Evolutionary conservation across 140 eudicot genomes (phyloP).

Genomic region (Stevia rebaudiana): DNA sequence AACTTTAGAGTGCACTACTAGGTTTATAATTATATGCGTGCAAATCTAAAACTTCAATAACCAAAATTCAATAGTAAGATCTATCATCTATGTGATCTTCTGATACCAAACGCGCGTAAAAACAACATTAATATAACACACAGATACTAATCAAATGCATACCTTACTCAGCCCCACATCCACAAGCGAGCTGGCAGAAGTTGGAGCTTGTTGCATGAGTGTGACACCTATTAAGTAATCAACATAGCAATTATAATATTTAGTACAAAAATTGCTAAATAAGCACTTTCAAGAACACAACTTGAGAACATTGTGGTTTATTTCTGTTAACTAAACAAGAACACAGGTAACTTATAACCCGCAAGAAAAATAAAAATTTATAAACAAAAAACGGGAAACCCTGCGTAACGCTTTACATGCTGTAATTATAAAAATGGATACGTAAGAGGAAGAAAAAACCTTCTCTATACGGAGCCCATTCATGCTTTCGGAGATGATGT

Average conservation of each 20-base stretch:
- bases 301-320: too few species aligned
- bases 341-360: too few species aligned
- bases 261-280: not conserved
- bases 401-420: not conserved
- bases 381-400: not conserved
- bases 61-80: constrained; percentile 17
- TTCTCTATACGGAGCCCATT: constrained; percentile 95
- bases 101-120: constrained; percentile 11
- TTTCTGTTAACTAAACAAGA: too few species aligned
- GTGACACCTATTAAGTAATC: constrained; percentile 55
- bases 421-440: constrained; percentile 16
- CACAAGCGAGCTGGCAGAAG: constrained; percentile 51
- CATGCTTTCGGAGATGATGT: constrained; percentile 99
- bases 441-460: constrained; percentile 37
- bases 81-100: constrained; percentile 13
- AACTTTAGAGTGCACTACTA: constrained; percentile 2
- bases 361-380: too few species aligned
- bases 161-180: constrained; percentile 95
- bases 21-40: not conserved
- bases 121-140: not conserved
- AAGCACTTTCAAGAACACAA: not conserved
- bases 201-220: constrained; percentile 43
- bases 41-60: not conserved
- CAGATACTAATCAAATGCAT: constrained; percentile 12
- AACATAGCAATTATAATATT: not conserved